These are phyloP conservation scores for Trichaptum fuscoviolaceum DNA, from an alignment of 768 basidiomycete genomes.

Conservation along the genomic window DNA sequence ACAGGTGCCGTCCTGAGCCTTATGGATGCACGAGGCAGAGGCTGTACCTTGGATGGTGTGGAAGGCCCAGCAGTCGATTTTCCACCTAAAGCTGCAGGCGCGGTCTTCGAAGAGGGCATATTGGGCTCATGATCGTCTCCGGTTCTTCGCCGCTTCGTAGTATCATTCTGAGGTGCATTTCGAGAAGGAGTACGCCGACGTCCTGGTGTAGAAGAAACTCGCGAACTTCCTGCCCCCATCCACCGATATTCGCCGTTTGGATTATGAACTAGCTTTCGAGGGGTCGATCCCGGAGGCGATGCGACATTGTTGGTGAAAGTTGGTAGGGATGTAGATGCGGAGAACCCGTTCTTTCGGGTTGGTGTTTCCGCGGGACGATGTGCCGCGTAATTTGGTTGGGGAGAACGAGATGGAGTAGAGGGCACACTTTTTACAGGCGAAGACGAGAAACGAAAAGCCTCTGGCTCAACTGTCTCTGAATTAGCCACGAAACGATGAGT, in stretches of 20 bases:
- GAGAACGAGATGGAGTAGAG: slow-evolving; percentile 20
- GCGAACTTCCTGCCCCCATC: slow-evolving; percentile 75
- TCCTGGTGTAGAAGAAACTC: slow-evolving; percentile 20
- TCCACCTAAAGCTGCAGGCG: neutral
- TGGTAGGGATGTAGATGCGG: slow-evolving; percentile 15
- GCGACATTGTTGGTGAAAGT: slow-evolving; percentile 24
- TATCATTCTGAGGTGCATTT: slow-evolving; percentile 7
- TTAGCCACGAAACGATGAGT: neutral
- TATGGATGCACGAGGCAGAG: neutral
- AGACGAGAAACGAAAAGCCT: slow-evolving; percentile 62
- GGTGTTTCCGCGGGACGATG: slow-evolving; percentile 14
- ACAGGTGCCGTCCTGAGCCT: slow-evolving; percentile 43
- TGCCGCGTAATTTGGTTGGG: neutral
- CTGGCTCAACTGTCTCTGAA: slow-evolving; percentile 29
- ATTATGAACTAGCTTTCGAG: slow-evolving; percentile 55
- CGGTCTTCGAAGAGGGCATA: neutral
- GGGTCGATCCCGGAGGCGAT: slow-evolving; percentile 29
- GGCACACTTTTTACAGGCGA: slow-evolving; percentile 36
- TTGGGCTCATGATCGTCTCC: slow-evolving; percentile 30
- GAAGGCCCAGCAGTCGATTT: slow-evolving; percentile 8
- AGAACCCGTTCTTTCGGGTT: slow-evolving; percentile 13
- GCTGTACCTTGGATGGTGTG: slow-evolving; percentile 11
- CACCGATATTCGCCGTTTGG: slow-evolving; percentile 72
- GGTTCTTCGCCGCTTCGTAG: slow-evolving; percentile 53
- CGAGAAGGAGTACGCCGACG: neutral